A percentile compares a stretch with the other conserved stretches of the same genome.
Evolutionary conservation across 371 early-diverging fungal genomes (phyloP).

Genomic region (Umbelopsis sp.): DNA sequence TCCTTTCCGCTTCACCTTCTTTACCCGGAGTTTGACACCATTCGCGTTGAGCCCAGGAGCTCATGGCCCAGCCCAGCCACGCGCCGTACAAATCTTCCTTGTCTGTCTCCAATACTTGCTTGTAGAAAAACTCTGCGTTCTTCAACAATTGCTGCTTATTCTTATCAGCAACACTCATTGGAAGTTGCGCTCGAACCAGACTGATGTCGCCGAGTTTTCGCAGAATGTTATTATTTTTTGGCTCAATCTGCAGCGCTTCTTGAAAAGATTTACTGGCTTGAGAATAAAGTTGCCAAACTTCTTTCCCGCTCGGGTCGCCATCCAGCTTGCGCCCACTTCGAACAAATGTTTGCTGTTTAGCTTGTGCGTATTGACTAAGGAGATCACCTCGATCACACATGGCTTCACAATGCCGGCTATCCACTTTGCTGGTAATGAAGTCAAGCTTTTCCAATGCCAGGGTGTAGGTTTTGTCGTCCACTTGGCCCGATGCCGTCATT

Average conservation of each 20-base stretch:
- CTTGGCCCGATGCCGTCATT: slow-evolving; percentile 46
- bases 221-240: slow-evolving; percentile 56
- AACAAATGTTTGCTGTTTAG: slow-evolving; percentile 31
- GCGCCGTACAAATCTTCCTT: slow-evolving; percentile 41
- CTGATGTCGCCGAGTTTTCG: slow-evolving; percentile 66
- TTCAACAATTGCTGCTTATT: slow-evolving; percentile 56
- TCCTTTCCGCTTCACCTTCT: slow-evolving; percentile 36
- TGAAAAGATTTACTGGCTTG: slow-evolving; percentile 57
- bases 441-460: slow-evolving; percentile 52
- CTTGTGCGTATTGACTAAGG: slow-evolving; percentile 61
- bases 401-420: slow-evolving; percentile 65
- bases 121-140: slow-evolving; percentile 55
- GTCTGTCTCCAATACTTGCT: slow-evolving; percentile 44
- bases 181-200: slow-evolving; percentile 49
- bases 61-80: slow-evolving; percentile 46
- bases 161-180: slow-evolving; percentile 52
- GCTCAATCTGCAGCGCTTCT: slow-evolving; percentile 51
- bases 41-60: slow-evolving; percentile 43
- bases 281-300: slow-evolving; percentile 57
- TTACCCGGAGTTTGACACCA: slow-evolving; percentile 36
- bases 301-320: slow-evolving; percentile 37
- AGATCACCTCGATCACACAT: slow-evolving; percentile 74
- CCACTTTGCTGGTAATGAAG: slow-evolving; percentile 45
- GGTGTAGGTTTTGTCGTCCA: slow-evolving; percentile 51
- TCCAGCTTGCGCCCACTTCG: slow-evolving; percentile 25